These are phyloP conservation scores for Escallonia rubra DNA, from an alignment of 129 eudicot genomes.

Conservation along the genomic window DNA sequence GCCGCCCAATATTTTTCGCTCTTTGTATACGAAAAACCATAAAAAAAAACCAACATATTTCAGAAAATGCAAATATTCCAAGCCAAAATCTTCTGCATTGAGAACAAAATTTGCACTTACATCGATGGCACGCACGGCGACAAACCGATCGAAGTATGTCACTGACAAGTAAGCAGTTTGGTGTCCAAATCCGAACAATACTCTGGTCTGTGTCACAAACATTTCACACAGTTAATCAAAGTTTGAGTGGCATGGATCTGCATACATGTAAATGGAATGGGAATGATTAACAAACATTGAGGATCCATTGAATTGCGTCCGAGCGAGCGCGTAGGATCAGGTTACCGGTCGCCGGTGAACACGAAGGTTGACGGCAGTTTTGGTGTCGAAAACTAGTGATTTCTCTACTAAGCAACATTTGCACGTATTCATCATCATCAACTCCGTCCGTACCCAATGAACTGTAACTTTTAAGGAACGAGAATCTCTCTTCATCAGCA, in stretches of 20 bases:
- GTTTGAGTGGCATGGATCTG: background rate
- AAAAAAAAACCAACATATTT: background rate
- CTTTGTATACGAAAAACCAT: slow-evolving; percentile 19
- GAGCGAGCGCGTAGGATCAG: slow-evolving; percentile 40
- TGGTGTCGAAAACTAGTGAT: background rate
- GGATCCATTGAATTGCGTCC: slow-evolving; percentile 56
- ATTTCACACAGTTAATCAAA: background rate
- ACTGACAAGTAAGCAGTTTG: slow-evolving; percentile 64
- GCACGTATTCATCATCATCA: slow-evolving; percentile 42
- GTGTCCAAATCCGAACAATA: slow-evolving; percentile 26
- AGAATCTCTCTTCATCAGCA: slow-evolving; percentile 13
- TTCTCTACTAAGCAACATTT: slow-evolving; percentile 35
- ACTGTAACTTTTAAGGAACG: background rate
- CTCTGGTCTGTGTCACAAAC: slow-evolving; percentile 34
- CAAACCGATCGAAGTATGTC: slow-evolving; percentile 58
- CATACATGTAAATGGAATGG: background rate
- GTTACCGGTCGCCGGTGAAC: slow-evolving; percentile 6
- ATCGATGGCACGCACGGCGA: slow-evolving; percentile 30
- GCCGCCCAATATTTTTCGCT: slow-evolving; percentile 51
- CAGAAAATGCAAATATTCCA: no score
- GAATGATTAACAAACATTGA: slow-evolving; percentile 32
- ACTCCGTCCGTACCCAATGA: background rate
- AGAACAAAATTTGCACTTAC: slow-evolving; percentile 29
- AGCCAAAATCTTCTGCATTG: background rate
- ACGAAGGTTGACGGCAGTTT: background rate